These are phyloP conservation scores for Lentithecium fluviatile DNA, from an alignment of 495 filamentous ascomycete species.

Conservation along the genomic window DNA sequence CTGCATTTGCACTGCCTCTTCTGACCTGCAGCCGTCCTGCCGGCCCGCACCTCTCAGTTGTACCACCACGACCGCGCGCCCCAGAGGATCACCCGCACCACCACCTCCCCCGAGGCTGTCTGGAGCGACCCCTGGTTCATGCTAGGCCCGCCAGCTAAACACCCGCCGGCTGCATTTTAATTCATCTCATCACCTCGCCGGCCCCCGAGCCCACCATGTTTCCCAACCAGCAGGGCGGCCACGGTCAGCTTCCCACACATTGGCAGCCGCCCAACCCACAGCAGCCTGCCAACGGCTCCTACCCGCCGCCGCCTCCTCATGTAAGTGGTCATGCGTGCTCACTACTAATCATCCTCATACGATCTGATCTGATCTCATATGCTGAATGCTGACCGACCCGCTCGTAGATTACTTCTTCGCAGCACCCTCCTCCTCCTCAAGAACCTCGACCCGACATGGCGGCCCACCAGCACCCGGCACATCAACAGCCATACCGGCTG, in stretches of 20 bases:
- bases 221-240: slow-evolving; percentile 32
- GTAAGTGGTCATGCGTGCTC: slow-evolving; percentile 29
- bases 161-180: background rate
- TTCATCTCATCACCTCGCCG: background rate
- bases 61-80: slow-evolving; percentile 10
- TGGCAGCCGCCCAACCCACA: slow-evolving; percentile 27
- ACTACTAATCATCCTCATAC: slow-evolving; percentile 3
- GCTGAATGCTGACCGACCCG: slow-evolving; percentile 29
- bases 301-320: slow-evolving; percentile 28
- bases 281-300: slow-evolving; percentile 30
- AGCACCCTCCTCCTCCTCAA: slow-evolving; percentile 28
- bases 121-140: background rate
- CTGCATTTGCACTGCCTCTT: slow-evolving; percentile 21
- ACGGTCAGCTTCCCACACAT: slow-evolving; percentile 31
- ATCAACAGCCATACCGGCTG: slow-evolving; percentile 31
- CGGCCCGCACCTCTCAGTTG: slow-evolving; percentile 12
- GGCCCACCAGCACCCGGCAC: slow-evolving; percentile 22
- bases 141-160: background rate
- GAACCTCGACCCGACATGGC: slow-evolving; percentile 39
- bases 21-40: slow-evolving; percentile 27
- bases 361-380: background rate
- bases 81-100: slow-evolving; percentile 10
- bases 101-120: slow-evolving; percentile 1
- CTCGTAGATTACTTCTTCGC: slow-evolving; percentile 30
- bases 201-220: slow-evolving; percentile 18